These are phyloP conservation scores for Cryptococcus hybrid DNA, from an alignment of 1,284 basidiomycete species.

Conservation along the genomic window DNA sequence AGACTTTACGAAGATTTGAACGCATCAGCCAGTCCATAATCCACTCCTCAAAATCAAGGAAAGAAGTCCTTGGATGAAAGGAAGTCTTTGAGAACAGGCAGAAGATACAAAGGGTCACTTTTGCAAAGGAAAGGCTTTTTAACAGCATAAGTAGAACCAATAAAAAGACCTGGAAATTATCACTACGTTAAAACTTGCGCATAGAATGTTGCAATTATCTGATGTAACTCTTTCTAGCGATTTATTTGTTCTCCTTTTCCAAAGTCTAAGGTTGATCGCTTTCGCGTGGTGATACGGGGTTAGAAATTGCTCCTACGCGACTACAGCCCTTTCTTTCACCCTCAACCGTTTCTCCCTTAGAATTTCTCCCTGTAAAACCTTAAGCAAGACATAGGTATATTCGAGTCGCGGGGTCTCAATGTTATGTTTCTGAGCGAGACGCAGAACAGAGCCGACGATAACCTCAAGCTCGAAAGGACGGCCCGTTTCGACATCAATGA, in stretches of 20 bases:
- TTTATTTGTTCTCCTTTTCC: neutral
- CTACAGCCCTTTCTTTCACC: conserved; percentile 4
- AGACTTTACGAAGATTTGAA: too few relatives aligned
- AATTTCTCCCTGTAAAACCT: conserved; percentile 33
- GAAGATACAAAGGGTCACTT: too few relatives aligned
- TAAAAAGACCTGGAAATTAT: too few relatives aligned
- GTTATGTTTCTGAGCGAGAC: conserved; percentile 29
- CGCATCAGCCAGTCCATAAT: too few relatives aligned
- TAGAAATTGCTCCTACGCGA: neutral
- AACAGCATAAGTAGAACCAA: too few relatives aligned
- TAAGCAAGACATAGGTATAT: conserved; percentile 22
- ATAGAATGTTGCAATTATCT: too few relatives aligned
- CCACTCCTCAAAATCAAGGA: too few relatives aligned
- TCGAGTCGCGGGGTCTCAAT: conserved; percentile 16
- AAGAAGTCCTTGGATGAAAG: too few relatives aligned
- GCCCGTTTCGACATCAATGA: conserved; percentile 43
- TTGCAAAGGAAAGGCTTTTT: too few relatives aligned
- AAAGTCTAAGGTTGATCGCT: neutral
- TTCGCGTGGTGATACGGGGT: neutral
- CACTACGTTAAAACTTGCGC: too few relatives aligned
- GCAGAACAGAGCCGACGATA: conserved; percentile 39
- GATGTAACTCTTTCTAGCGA: too few relatives aligned
- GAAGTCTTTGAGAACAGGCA: too few relatives aligned
- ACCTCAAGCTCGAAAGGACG: conserved; percentile 50
- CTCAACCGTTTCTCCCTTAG: conserved; percentile 5